Base-by-base conservation (phyloP, 169 alveolate genomes). In the Eimeria praecox region DNA sequence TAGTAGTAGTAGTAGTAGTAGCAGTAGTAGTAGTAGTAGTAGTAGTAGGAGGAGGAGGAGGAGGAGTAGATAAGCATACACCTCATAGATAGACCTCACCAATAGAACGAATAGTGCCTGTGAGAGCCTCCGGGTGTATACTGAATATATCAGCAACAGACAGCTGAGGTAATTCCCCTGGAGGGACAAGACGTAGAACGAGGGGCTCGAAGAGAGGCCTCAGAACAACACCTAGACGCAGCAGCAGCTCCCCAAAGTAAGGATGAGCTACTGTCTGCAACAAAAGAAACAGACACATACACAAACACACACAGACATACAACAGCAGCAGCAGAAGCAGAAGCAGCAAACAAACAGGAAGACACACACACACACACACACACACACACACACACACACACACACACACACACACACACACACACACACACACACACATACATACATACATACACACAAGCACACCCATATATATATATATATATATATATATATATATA, bases 81-180 rank as follows among this genome's bases (percentile, higher is more conserved):
- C n/a, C n/a, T n/a, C n/a, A n/a, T n/a, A n/a, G n/a, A n/a, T n/a
- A n/a, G n/a, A n/a, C n/a, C n/a, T n/a, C n/a, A 91, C 95, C 95
- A n/a, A 91, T 91, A 22, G 95, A 91, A 5, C 89, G 95, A 42
- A 91, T 91, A 38, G 95, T 91, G 38, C 95, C 95, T 16, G 87
- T 62, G 49, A 91, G 86, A 38, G 95, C 95, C 24, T 75, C 95
- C 35, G 95, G 95, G 80, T 78, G 90, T 64, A 91, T 91, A 64
- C 90, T 75, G 95, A 91, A 91, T 59, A 91, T 75, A 78, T 91
- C 95, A 1, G 95, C 95, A 10, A 91, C 95, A 20, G 95, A 91
- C 64, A 91, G 90, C 90, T 78, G 90, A 30, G 95, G 90, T 8
- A 91, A 78, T 27, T 91, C 95, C 12, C 87, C 95, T 38, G 54